Evolutionary conservation across 2,329 filamentous ascomycete species (phyloP).

Genomic region (Cercospora sp.): DNA sequence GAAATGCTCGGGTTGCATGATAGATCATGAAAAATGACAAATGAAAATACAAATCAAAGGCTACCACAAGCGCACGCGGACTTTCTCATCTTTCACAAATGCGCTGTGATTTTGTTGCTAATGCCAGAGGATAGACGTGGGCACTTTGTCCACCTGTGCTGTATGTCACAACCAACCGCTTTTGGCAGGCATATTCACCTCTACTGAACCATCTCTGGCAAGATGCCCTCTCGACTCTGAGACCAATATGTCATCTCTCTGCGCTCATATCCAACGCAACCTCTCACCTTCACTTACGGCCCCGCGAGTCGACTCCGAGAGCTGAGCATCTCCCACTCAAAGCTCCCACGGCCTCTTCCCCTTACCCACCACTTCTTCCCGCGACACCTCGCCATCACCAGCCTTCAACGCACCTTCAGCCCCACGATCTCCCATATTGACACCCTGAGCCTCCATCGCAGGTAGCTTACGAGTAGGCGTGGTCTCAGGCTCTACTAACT

Average conservation of each 20-base stretch:
- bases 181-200: background rate
- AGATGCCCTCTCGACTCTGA: background rate
- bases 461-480: background rate
- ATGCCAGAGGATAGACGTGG: background rate
- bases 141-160: background rate
- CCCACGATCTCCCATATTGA: background rate
- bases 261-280: background rate
- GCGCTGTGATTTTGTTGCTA: background rate
- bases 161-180: background rate
- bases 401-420: background rate
- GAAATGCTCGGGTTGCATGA: background rate
- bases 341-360: background rate
- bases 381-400: background rate
- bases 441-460: background rate
- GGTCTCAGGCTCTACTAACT: background rate
- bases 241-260: background rate
- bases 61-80: background rate
- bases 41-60: background rate
- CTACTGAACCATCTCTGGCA: background rate
- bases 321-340: background rate
- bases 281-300: background rate
- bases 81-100: background rate
- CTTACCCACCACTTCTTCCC: background rate
- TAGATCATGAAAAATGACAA: background rate
- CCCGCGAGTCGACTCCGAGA: background rate